These are phyloP conservation scores for Triglochin maritima DNA, from an alignment of 106 monocot species.

Conservation along the genomic window DNA sequence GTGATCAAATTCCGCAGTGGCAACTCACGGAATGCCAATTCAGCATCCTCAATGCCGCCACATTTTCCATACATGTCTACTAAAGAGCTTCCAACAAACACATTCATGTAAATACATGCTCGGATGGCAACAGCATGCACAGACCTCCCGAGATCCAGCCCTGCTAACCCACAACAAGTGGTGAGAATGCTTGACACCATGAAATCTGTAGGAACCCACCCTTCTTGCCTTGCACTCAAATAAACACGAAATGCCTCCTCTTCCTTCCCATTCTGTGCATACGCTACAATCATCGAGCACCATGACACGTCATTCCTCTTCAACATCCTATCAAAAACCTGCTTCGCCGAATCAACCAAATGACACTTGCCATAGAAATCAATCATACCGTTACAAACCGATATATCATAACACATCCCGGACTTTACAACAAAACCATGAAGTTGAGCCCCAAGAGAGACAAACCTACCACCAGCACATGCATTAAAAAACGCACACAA, in stretches of 20 bases:
- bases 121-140: constrained; percentile 50
- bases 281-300: constrained; percentile 57
- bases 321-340: constrained; percentile 42
- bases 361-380: constrained; percentile 81
- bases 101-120: constrained; percentile 41
- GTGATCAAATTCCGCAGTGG: constrained; percentile 43
- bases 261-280: constrained; percentile 61
- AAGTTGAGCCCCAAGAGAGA: constrained; percentile 31
- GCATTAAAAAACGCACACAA: constrained; percentile 61
- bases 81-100: constrained; percentile 65
- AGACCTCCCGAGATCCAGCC: constrained; percentile 63
- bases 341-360: constrained; percentile 25
- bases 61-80: constrained; percentile 95
- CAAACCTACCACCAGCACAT: constrained; percentile 27
- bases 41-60: constrained; percentile 57
- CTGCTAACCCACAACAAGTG: constrained; percentile 51
- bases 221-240: constrained; percentile 39
- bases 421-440: constrained; percentile 37
- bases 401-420: constrained; percentile 35
- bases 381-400: constrained; percentile 51
- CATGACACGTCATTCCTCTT: constrained; percentile 57
- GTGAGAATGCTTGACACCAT: constrained; percentile 69
- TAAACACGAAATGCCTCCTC: constrained; percentile 56
- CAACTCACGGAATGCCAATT: constrained; percentile 32
- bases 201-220: constrained; percentile 52